Base-by-base conservation (phyloP, 176 grass and related monocot species). In the Chloris gayana region DNA sequence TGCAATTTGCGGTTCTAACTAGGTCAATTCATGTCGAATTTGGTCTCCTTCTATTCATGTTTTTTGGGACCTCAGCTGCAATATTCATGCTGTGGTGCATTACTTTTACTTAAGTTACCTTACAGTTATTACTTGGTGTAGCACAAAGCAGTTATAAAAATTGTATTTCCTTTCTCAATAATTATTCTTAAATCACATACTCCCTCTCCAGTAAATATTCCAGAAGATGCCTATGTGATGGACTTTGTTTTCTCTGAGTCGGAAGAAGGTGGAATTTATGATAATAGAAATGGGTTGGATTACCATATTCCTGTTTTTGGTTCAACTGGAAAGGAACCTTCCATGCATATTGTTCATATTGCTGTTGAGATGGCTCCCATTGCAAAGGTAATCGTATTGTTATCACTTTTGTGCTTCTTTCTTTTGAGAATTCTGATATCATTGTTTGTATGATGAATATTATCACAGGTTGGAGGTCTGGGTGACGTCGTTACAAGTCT, bases 231-330 rank as follows among this genome's bases (percentile, higher is more conserved):
- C 21, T 98, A 94, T 73, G 91, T 91, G 88, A 94, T 98, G 87
- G 95, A 98, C 70, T 98, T 98, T 75, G 95, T 98, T 88, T 98
- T 98, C 89, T 98, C 89, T 0, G 95, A 98, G 84, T 92, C 64
- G 64, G 92, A 94, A 80, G 89, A 92, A 84, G 92, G 89, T 80
- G 95, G 95, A 69, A 78, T 94, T 50, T 98, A 85, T 81, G 95
- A 98, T 72, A 98, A 94, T 47, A 92, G 83, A 72, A 85, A 89
- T 79, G 85, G 87, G 26, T 84, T 89, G 81, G 92, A 94, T 69
- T 98, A 94, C 82, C 92, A 98, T 86, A 91, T 98, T 86, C 95
- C 87, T 70, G 75, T 98, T 80, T 87, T 61, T 59, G 91, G 84
- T 80, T 82, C 89, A 64, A 67, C 60, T 65, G 80, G 35, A 35